Conservation (phyloP, 2,329 filamentous ascomycete genomes). For the Kalaharituber pfeilii region DNA sequence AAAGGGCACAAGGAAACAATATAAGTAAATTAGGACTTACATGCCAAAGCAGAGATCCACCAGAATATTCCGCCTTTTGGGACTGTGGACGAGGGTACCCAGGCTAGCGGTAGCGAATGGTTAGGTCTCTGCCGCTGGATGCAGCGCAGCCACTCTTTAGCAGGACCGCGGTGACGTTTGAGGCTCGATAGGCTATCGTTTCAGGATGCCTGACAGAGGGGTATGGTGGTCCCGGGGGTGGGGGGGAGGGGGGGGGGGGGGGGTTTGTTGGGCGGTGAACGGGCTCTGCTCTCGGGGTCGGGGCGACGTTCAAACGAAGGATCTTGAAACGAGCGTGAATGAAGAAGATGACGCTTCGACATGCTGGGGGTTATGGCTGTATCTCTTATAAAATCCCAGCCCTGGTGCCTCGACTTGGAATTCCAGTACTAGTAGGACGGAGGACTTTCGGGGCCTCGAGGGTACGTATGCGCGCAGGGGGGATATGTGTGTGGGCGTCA, state of each 20-base stretch:
- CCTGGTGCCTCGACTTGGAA: not conserved
- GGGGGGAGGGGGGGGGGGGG: too few species aligned
- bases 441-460: not conserved
- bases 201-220: not conserved
- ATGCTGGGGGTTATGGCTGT: not conserved
- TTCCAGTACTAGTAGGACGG: not conserved
- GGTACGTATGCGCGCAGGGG: slow-evolving; percentile 21
- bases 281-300: not conserved
- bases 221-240: too few species aligned
- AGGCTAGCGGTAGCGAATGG: not conserved
- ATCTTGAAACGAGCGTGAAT: not conserved
- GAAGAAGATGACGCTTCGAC: not conserved
- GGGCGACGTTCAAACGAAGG: not conserved
- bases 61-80: not conserved
- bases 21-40: not conserved
- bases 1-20: not conserved
- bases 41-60: not conserved
- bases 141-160: not conserved
- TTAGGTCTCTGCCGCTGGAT: not conserved
- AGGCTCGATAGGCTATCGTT: too few species aligned
- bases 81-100: not conserved
- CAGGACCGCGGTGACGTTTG: not conserved
- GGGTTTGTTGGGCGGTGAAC: not conserved
- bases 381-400: not conserved
- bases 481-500: too few species aligned